Base-by-base conservation (phyloP, 2,329 filamentous ascomycete genomes). In the Cladophialophora psammophila region DNA sequence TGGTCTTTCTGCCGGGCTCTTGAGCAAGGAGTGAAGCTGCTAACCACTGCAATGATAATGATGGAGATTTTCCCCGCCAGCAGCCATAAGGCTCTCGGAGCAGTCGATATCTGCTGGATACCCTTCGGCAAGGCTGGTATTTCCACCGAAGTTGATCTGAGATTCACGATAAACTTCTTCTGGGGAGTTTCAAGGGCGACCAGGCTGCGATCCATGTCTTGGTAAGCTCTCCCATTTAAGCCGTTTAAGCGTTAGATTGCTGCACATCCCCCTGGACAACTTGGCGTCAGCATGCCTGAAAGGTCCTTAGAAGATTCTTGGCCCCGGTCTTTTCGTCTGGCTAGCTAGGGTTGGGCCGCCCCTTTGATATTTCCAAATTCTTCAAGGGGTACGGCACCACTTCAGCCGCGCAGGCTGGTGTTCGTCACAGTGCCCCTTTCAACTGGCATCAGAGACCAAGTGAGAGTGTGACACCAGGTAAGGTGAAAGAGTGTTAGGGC, bases 131-230 rank as follows among this genome's bases (percentile, higher is more conserved):
- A 50, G 45, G 45, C 45, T 50, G 45, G 26, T 50, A 18, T 20
- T 18, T 50, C 18, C 45, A 20, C 45, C 45, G 45, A 50, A 50
- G 18, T 50, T 13, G 45, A 9, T 8, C 12, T 20, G 18, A 50
- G 45, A 50, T 50, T 50, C 45, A 50, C 45, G 45, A 50, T 50
- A 50, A 50, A 50, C 45, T 50, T 50, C 45, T 50, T 50, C 45
- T 50, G 12, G 45, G 20, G 45, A 50, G 18, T 20, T 20, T 50
- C 45, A 9, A 26, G 45, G 45, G 3, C 8, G 15, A n/a, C 40
- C 40, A 40, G 36, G 36, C 36, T 40, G 36, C 36, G 36, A 40
- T 40, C 40, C n/a, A 20, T 45, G n/a, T 20, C 15, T 7, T 18
- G 40, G 15, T 8, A 45, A 45, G 40, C 40, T 20, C 40, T 7